Evolutionary conservation across 2,329 filamentous ascomycete genomes (phyloP).

Genomic region (Colletotrichum coccodes): DNA sequence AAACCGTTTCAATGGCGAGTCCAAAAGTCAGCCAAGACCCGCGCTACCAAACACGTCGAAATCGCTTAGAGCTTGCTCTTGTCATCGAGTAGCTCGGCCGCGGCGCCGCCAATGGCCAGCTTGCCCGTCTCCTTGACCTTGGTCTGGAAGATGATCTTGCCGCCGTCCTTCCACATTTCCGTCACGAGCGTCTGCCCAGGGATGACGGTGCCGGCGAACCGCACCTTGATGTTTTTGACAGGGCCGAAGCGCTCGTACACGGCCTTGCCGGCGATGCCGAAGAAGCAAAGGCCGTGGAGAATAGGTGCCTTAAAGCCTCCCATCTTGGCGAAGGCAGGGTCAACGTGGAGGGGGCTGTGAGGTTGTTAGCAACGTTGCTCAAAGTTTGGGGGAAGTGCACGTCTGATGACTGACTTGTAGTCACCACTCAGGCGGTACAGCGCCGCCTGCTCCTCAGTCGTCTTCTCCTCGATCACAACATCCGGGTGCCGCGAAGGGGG

Average conservation of each 20-base stretch:
- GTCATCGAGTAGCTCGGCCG: constrained; percentile 73
- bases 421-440: constrained; percentile 94
- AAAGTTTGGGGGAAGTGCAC: neutral
- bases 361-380: neutral
- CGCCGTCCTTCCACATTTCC: constrained; percentile 93
- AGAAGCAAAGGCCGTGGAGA: constrained; percentile 95
- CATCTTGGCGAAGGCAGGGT: constrained; percentile 92
- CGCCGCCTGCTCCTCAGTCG: constrained; percentile 89
- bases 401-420: constrained; percentile 70
- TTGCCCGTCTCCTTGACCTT: constrained; percentile 95
- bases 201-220: constrained; percentile 86
- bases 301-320: constrained; percentile 96
- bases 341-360: constrained; percentile 84
- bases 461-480: constrained; percentile 84
- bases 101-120: constrained; percentile 83
- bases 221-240: constrained; percentile 92
- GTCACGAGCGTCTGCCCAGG: constrained; percentile 91
- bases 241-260: constrained; percentile 85
- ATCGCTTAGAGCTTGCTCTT: constrained; percentile 41
- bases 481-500: constrained; percentile 83
- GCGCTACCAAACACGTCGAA: neutral
- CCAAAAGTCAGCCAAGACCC: no score
- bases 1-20: neutral
- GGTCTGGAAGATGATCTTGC: constrained; percentile 83
- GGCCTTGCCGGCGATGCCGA: constrained; percentile 91